Evolutionary conservation across 2,329 filamentous ascomycete genomes (phyloP).

Genomic region (Monilinia fructicola): DNA sequence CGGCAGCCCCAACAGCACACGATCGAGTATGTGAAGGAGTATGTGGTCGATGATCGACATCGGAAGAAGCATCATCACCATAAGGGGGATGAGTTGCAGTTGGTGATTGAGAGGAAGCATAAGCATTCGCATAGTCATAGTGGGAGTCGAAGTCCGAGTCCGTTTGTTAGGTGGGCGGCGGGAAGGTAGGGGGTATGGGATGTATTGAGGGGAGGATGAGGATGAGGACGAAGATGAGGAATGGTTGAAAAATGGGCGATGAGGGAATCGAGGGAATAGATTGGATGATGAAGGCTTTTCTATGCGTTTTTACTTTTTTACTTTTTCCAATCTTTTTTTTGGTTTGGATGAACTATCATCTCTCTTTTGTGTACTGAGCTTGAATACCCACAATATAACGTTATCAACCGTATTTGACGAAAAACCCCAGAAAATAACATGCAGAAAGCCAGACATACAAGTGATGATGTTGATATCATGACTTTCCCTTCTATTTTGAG

Average conservation of each 20-base stretch:
- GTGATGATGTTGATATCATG: neutral
- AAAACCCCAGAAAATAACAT: no score
- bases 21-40: conserved; percentile 36
- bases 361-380: conserved; percentile 9
- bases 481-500: neutral
- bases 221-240: neutral
- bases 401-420: neutral
- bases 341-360: conserved; percentile 18
- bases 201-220: no score
- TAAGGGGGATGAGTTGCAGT: conserved; percentile 18
- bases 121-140: conserved; percentile 11
- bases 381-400: conserved; percentile 9
- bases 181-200: conserved; percentile 1
- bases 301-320: neutral
- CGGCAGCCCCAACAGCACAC: conserved; percentile 19
- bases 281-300: neutral
- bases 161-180: conserved; percentile 24
- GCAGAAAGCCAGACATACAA: neutral
- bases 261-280: neutral
- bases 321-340: neutral
- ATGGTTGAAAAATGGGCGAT: neutral
- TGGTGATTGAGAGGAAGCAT: conserved; percentile 24
- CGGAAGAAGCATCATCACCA: conserved; percentile 35
- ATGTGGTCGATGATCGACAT: conserved; percentile 36
- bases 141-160: conserved; percentile 14